phyloP scores from a whole-genome alignment of 2,329 filamentous ascomycete species.

The Diaporthe helianthi region DNA sequence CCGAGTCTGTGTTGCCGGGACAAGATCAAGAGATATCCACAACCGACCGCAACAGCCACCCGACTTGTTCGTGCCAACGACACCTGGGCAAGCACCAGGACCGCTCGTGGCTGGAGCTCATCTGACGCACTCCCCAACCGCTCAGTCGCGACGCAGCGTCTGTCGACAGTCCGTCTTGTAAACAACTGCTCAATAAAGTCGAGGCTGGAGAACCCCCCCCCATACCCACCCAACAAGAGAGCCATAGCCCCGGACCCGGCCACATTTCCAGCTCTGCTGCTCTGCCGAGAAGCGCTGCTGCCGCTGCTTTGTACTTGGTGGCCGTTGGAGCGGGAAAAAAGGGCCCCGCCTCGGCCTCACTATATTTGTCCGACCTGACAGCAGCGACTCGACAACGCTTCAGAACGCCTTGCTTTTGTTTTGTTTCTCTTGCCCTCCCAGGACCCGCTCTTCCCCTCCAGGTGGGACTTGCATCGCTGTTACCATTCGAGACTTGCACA shows the following conservation, averaged over 20 bases:
- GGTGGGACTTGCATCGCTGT: not conserved
- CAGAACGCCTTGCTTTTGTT: not conserved
- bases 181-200: not conserved
- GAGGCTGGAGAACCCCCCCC: constrained; percentile 4
- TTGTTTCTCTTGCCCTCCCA: not conserved
- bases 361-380: not conserved
- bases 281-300: not conserved
- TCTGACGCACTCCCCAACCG: not conserved
- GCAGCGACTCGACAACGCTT: not conserved
- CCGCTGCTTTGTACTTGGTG: not conserved
- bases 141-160: not conserved
- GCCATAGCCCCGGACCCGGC: not conserved
- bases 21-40: not conserved
- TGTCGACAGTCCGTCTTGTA: constrained; percentile 1
- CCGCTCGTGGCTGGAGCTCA: constrained; percentile 23
- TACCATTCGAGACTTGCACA: not conserved
- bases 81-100: not conserved
- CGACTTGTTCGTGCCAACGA: not conserved
- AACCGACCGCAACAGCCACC: too few species aligned
- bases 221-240: not conserved
- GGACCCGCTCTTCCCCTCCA: not conserved
- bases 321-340: not conserved
- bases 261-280: not conserved
- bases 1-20: constrained; percentile 11
- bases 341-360: constrained; percentile 8